Base-by-base conservation (phyloP, 129 eudicot species). In the Ambrosia trifida region DNA sequence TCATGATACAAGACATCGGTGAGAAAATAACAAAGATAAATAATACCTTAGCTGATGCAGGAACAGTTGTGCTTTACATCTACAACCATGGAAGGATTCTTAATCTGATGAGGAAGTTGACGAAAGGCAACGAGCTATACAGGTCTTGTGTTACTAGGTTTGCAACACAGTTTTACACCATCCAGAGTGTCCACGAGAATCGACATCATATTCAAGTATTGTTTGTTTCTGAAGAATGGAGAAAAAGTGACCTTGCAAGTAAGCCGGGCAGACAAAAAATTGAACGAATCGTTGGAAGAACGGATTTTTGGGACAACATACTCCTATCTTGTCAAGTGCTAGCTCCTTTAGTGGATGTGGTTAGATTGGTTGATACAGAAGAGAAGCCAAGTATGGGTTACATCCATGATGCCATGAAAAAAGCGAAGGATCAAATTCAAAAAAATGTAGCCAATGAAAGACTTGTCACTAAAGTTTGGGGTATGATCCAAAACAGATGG, bases 181-280 rank as follows among this genome's bases (percentile, higher is more conserved):
- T 47, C 5, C 11, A 68, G 7, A 68, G 72, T 51, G 47, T 46
- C 14, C 60, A 68, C 14, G 60, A 68, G 45, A 68, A 68, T 33
- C 72, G 14, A 13, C 72, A 68, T 49, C 59, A 68, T 47, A 5
- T 47, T 24, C 41, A 66, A 46, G 72, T 68, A 4, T 31, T 68
- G 6, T 49, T 68, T 47, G 28, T 68, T 30, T 68, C 36, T 4
- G 30, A 68, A 28, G 12, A 28, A 8, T 68, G 47, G 61, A 49
- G 45, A 14, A 50, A 68, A 44, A 47, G 61, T 30, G 31, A 33
- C 10, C n/a, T 68, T 68, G 61, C 62, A 13, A 49, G 32, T 9
- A 35, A 4, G 6, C 5, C 6, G 40, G 40, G 2, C 6, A 3
- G 40, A 35, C 1, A 35, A 5, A 35, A 5, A 35, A 5, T 35